phyloP scores from a whole-genome alignment of 108 stramenopile species.

The Skeletonema costatum region DNA sequence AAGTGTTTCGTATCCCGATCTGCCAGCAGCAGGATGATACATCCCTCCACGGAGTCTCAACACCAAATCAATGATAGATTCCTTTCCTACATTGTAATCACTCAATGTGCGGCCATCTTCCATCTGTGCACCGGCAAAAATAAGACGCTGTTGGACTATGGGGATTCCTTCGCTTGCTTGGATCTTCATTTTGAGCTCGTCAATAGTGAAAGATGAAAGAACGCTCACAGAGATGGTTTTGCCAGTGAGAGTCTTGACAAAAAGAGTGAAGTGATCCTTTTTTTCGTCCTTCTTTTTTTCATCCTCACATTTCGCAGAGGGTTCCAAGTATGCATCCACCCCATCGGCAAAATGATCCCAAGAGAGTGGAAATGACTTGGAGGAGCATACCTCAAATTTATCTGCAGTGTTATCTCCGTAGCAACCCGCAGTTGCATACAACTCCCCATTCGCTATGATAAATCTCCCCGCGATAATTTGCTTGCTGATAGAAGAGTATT shows the following conservation, averaged over 20 bases:
- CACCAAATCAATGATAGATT: conserved; percentile 61
- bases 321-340: neutral
- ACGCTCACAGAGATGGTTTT: conserved; percentile 7
- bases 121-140: conserved; percentile 84
- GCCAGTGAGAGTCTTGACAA: conserved; percentile 4
- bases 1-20: neutral
- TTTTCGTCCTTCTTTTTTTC: too few relatives aligned
- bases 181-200: conserved; percentile 15
- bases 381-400: neutral
- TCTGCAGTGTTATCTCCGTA: neutral
- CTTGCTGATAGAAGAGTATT: neutral
- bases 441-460: neutral
- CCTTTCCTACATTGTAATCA: conserved; percentile 87
- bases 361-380: neutral
- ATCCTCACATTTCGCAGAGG: neutral
- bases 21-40: conserved; percentile 4
- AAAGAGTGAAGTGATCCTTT: neutral
- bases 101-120: conserved; percentile 77
- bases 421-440: neutral
- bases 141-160: conserved; percentile 55
- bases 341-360: neutral
- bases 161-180: conserved; percentile 12
- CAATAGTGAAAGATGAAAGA: conserved; percentile 17
- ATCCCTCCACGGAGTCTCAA: conserved; percentile 67
- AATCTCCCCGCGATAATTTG: neutral